Conservation (phyloP, 163 green algal genomes). For the Prototheca stagnorum region DNA sequence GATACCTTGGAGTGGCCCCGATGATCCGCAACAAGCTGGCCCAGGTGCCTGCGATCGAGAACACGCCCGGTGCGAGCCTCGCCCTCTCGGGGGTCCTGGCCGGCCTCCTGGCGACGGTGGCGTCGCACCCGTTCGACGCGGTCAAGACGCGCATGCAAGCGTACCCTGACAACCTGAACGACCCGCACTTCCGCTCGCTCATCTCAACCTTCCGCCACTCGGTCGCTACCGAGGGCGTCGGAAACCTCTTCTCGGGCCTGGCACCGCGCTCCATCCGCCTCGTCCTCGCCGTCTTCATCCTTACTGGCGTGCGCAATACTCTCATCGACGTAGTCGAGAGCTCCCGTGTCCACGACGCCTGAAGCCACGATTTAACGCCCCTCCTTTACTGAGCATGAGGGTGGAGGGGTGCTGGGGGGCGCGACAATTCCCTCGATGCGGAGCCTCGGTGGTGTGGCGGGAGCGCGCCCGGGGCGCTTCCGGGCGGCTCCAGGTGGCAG, state of each 20-base stretch:
- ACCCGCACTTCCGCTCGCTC: slow-evolving; percentile 22
- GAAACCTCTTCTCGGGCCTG: slow-evolving; percentile 24
- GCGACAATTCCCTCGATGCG: no score
- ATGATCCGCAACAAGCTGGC: slow-evolving; percentile 37
- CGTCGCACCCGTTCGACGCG: slow-evolving; percentile 82
- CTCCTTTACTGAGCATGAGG: no score
- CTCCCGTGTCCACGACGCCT: no score
- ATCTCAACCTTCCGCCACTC: slow-evolving; percentile 20
- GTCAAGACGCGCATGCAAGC: slow-evolving; percentile 60
- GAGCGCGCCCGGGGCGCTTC: no score
- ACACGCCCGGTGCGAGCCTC: slow-evolving; percentile 23
- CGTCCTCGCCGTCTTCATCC: slow-evolving; percentile 29
- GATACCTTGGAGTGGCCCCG: slow-evolving; percentile 71
- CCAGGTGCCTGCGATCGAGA: slow-evolving; percentile 12
- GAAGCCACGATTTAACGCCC: no score
- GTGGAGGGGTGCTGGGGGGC: no score
- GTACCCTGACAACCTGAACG: slow-evolving; percentile 9
- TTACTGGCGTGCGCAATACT: slow-evolving; percentile 17
- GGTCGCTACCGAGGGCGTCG: slow-evolving; percentile 13
- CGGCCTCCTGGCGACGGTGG: slow-evolving; percentile 52
- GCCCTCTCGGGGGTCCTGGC: slow-evolving; percentile 41
- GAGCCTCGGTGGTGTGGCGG: no score
- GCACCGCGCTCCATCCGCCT: slow-evolving; percentile 21
- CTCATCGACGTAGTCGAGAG: slow-evolving; percentile 17
- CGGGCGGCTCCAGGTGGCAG: no score